These are phyloP conservation scores for Ustilago cynodontis DNA, from an alignment of 1,284 basidiomycete species.

Conservation along the genomic window DNA sequence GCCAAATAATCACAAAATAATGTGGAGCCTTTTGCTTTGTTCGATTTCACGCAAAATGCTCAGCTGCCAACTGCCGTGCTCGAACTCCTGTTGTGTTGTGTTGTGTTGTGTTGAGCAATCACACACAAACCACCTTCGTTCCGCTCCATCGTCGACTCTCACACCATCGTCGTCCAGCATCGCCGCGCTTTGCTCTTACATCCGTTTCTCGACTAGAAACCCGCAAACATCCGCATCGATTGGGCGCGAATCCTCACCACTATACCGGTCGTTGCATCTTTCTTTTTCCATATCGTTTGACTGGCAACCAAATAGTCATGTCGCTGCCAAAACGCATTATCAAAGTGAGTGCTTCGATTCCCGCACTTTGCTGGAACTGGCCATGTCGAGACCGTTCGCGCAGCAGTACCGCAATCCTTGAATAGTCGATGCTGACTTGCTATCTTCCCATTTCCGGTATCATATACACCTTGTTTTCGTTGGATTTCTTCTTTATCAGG, in stretches of 20 bases:
- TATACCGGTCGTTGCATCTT: neutral
- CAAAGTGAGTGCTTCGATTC: conserved; percentile 53
- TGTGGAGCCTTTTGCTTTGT: conserved; percentile 4
- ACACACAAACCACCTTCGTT: neutral
- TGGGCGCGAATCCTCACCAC: neutral
- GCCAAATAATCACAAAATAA: neutral
- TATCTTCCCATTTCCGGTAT: neutral
- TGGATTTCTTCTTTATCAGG: conserved; percentile 74
- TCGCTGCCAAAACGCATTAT: conserved; percentile 69
- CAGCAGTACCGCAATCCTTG: no score
- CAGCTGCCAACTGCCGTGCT: neutral
- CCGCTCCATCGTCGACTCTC: conserved; percentile 2
- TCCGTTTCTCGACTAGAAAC: no score
- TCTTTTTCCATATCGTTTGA: neutral
- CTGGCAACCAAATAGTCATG: conserved; percentile 36
- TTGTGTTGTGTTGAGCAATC: neutral
- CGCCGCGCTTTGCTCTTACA: neutral
- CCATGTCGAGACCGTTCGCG: neutral
- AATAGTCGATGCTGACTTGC: neutral
- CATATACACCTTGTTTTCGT: neutral
- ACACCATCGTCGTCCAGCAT: neutral
- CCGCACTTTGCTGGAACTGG: neutral
- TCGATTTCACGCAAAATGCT: conserved; percentile 5
- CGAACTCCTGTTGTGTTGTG: neutral
- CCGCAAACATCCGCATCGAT: neutral